These are phyloP conservation scores for Microsporum ferrugineum DNA, from an alignment of 2,329 filamentous ascomycete species.

Conservation along the genomic window DNA sequence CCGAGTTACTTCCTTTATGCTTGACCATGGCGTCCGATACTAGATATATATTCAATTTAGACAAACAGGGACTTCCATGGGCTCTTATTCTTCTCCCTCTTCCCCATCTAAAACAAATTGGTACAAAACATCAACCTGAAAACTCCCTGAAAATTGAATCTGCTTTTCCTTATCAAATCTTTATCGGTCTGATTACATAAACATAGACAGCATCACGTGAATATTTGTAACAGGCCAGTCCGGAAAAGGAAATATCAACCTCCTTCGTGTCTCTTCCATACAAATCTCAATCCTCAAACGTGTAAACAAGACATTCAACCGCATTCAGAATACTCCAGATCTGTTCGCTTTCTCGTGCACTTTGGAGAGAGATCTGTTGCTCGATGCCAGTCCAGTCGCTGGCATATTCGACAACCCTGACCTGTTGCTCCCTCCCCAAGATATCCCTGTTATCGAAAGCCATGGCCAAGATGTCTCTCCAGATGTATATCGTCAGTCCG, in stretches of 20 bases:
- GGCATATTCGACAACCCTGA: constrained; percentile 23
- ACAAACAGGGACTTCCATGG: too few species aligned
- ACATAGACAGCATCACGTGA: not conserved
- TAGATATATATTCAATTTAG: not conserved
- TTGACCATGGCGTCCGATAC: constrained; percentile 7
- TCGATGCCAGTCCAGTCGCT: constrained; percentile 22
- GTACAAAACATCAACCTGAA: too few species aligned
- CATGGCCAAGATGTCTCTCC: constrained; percentile 23
- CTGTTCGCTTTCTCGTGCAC: constrained; percentile 23
- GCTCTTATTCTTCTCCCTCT: not conserved
- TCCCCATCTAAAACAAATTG: too few species aligned
- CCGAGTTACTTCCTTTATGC: constrained; percentile 8
- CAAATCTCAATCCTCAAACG: not conserved
- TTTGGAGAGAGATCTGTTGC: constrained; percentile 22
- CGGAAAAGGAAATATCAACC: not conserved
- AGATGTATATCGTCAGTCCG: constrained; percentile 21
- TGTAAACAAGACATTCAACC: constrained; percentile 25
- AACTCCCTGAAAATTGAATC: too few species aligned
- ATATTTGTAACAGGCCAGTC: not conserved
- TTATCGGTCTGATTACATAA: not conserved
- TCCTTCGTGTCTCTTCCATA: not conserved
- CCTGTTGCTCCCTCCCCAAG: constrained; percentile 22
- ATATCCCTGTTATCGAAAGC: constrained; percentile 19
- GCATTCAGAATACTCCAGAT: constrained; percentile 28
- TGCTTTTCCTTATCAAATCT: not conserved